Base-by-base conservation (phyloP, 164 flowering plant species). In the Aristolochia fimbriata region DNA sequence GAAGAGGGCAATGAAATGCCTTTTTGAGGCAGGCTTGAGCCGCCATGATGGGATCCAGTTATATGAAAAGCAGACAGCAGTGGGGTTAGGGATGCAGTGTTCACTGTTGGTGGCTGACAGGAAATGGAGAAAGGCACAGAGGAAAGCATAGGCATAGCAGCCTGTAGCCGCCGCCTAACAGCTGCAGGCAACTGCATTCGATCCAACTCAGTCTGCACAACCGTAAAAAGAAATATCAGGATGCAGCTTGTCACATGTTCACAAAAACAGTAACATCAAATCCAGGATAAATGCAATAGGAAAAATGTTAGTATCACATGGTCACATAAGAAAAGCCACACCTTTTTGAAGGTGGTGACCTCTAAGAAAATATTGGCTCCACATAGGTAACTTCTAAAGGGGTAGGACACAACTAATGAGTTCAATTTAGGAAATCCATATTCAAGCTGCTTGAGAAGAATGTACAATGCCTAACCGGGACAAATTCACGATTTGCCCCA, bases 111-210 rank as follows among this genome's bases (percentile, higher is more conserved):
- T 1, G 81, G 86, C 67, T 83, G 91, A 74, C 95, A 88, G 27
- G 88, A 82, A 46, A 88, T 47, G 21, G 73, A 70, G 27, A 63
- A 69, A 6, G 85, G 76, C 7, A 51, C 57, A 25, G 81, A 74
- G 48, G 84, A 80, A 30, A 83, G 78, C 22, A 83, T 62, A 0
- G 99, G 99, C 94, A 94, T 88, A 57, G 97, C 94, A 61, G 94
- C 73, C 77, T 94, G 96, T 60, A 94, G 80, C 10, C 99, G 97
- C 84, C 84, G 77, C 25, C 97, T 74, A 49, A 91, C 70, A 6
- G 68, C 57, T 53, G 83, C 86, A 20, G 99, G 97, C 64, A 94
- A 65, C 45, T 84, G 86, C 99, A 94, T 88, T 22, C 79, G 77
- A 62, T 85, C 87, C 79, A 94, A 76, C 0, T 91, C 99, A 68